Conservation (phyloP, 805 yeast species). For the Sugiyamaella floridensis region DNA sequence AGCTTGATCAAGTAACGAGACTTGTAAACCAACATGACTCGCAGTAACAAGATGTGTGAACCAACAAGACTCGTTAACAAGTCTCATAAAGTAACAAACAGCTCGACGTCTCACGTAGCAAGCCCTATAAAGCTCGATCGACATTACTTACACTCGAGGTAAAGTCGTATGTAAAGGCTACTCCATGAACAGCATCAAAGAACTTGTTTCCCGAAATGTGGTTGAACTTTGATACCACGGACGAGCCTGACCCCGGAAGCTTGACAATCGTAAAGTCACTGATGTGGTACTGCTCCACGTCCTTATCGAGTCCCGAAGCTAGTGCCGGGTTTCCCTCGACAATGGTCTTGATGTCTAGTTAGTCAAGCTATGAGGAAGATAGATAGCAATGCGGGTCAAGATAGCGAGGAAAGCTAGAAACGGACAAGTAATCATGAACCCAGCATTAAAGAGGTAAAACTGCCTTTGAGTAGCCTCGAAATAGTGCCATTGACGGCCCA, state of each 20-base stretch:
- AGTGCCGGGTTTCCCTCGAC: conserved; percentile 36
- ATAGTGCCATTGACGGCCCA: conserved; percentile 15
- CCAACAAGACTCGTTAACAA: no score
- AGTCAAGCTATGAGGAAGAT: neutral
- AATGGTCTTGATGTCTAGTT: conserved; percentile 38
- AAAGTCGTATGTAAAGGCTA: conserved; percentile 26
- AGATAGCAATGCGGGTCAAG: no score
- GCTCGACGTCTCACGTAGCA: no score
- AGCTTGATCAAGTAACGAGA: neutral
- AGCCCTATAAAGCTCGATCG: neutral
- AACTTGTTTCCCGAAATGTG: conserved; percentile 40
- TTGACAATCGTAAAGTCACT: conserved; percentile 33
- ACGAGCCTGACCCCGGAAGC: conserved; percentile 26
- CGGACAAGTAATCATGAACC: no score
- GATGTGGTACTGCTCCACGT: conserved; percentile 38
- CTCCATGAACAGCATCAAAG: conserved; percentile 40
- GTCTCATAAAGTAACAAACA: no score
- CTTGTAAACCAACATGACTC: no score
- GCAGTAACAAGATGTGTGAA: no score
- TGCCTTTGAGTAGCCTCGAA: conserved; percentile 7
- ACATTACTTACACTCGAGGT: conserved; percentile 6
- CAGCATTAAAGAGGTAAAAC: no score
- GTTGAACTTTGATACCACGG: conserved; percentile 46
- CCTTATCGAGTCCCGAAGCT: conserved; percentile 27
- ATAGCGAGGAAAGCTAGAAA: no score